Evolutionary conservation across 306 rosid genomes (phyloP).

Genomic region (Rosa persica): DNA sequence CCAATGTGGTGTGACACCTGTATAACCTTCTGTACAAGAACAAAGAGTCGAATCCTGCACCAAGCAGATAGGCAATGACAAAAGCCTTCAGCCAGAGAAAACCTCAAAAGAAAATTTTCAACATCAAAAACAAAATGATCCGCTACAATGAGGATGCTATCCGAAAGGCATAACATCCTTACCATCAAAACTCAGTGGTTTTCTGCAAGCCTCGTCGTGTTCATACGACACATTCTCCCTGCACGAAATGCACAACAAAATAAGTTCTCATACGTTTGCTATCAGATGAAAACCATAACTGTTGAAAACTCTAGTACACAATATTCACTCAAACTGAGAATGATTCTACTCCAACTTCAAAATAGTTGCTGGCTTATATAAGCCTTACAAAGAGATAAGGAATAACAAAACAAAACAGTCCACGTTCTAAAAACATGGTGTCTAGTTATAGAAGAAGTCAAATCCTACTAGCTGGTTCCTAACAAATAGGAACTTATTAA

Average conservation of each 20-base stretch:
- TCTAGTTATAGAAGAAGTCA: too few species aligned
- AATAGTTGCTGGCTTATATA: too few species aligned
- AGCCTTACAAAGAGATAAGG: too few species aligned
- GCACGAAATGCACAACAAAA: conserved; percentile 30
- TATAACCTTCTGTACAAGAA: conserved; percentile 83
- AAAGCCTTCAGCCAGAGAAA: background rate
- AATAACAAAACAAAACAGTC: too few species aligned
- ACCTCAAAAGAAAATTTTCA: background rate
- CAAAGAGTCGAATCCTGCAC: conserved; percentile 81
- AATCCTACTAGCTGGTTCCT: too few species aligned
- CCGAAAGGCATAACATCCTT: conserved; percentile 21
- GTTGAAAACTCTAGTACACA: background rate
- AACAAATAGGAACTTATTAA: too few species aligned
- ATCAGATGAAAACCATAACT: background rate
- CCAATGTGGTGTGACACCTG: conserved; percentile 73
- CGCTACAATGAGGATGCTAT: background rate
- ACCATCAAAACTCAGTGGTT: conserved; percentile 71
- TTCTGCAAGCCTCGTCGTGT: conserved; percentile 32
- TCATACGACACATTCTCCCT: conserved; percentile 56
- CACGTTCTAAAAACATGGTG: too few species aligned
- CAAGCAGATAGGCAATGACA: background rate
- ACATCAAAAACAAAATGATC: background rate
- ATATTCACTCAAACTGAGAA: too few species aligned
- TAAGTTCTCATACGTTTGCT: background rate
- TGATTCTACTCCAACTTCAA: too few species aligned